These are phyloP conservation scores for Penicillium desertorum DNA, from an alignment of 495 filamentous ascomycete genomes.

Conservation along the genomic window DNA sequence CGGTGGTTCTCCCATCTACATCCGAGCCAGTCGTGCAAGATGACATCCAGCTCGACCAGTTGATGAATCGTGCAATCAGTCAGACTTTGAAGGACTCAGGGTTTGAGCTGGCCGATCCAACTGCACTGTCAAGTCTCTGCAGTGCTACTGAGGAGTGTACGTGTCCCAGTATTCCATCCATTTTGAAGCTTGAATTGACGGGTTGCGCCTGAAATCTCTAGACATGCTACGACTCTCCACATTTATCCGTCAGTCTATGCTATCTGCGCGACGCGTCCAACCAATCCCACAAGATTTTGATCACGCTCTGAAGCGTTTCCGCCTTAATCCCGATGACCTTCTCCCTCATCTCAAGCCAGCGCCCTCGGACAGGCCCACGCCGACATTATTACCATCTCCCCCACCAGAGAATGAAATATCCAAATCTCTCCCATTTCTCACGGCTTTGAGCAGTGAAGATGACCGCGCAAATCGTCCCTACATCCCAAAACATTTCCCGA, in stretches of 20 bases:
- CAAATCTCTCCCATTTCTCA: constrained; percentile 50
- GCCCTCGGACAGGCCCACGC: constrained; percentile 31
- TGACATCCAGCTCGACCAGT: constrained; percentile 46
- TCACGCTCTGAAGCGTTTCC: constrained; percentile 51
- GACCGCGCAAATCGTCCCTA: constrained; percentile 52
- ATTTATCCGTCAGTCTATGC: constrained; percentile 61
- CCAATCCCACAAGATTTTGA: constrained; percentile 70
- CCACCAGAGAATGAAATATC: constrained; percentile 44
- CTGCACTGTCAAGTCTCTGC: constrained; percentile 59
- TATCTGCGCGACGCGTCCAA: constrained; percentile 55
- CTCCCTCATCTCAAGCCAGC: constrained; percentile 39
- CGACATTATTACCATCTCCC: constrained; percentile 46
- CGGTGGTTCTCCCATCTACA: constrained; percentile 24
- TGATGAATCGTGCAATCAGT: constrained; percentile 59
- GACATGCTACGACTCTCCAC: constrained; percentile 59
- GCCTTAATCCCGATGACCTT: constrained; percentile 40
- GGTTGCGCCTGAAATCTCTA: constrained; percentile 25
- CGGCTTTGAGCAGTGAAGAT: constrained; percentile 51
- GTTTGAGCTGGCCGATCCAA: constrained; percentile 56
- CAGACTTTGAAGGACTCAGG: constrained; percentile 54
- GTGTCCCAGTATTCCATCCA: constrained; percentile 15
- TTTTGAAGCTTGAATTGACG: constrained; percentile 21
- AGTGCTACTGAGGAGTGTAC: constrained; percentile 63
- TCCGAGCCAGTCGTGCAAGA: constrained; percentile 36
- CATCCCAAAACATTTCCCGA: constrained; percentile 66